phyloP scores from a whole-genome alignment of 202 grass and related monocot genomes.

The Panicum hallii region DNA sequence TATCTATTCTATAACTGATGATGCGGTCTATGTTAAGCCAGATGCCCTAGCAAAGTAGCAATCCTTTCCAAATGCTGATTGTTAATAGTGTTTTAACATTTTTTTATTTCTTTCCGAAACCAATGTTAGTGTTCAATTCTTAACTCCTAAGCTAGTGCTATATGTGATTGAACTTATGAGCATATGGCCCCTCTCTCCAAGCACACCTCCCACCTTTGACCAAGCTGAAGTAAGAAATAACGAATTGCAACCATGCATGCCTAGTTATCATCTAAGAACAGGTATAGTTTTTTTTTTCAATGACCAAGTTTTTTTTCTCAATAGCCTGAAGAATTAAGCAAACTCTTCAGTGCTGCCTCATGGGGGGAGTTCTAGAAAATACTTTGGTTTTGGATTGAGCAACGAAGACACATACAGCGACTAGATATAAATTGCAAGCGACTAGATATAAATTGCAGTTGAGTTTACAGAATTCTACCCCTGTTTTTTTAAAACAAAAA shows the following conservation, averaged over 20 bases:
- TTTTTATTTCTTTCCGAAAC: conserved; percentile 11
- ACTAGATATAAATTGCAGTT: conserved; percentile 7
- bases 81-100: conserved; percentile 5
- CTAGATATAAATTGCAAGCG: conserved; percentile 6
- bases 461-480: background rate
- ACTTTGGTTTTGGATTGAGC: background rate
- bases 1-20: conserved; percentile 9
- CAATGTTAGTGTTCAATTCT: conserved; percentile 2
- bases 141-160: conserved; percentile 17
- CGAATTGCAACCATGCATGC: background rate
- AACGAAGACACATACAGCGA: background rate
- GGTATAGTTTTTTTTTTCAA: background rate
- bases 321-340: background rate
- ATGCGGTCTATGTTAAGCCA: background rate
- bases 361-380: background rate
- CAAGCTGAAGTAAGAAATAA: conserved; percentile 43
- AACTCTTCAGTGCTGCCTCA: conserved; percentile 3
- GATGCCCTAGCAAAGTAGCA: conserved; percentile 24
- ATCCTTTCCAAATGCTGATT: conserved; percentile 37
- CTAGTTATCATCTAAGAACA: background rate
- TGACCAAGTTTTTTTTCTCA: no score
- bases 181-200: background rate
- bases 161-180: conserved; percentile 41
- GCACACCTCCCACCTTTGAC: conserved; percentile 25
- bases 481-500: no score